A percentile compares a stretch with the other conserved stretches of the same genome.
These are phyloP conservation scores for Boletus reticulatus DNA, from an alignment of 768 basidiomycete genomes.

Conservation along the genomic window DNA sequence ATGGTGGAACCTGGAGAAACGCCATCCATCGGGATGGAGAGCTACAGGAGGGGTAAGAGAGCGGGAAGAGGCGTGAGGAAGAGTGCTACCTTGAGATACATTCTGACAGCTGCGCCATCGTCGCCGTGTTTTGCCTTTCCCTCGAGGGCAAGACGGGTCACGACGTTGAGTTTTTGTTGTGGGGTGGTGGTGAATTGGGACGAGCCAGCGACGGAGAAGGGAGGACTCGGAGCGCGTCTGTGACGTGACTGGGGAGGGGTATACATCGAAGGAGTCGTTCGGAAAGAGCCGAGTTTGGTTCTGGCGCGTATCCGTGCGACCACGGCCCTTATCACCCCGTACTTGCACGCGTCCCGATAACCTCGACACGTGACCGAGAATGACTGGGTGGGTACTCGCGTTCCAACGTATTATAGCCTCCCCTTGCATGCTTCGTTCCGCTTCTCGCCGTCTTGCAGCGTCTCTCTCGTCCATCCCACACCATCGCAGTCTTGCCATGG, in stretches of 20 bases:
- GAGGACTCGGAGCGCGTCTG: conserved; percentile 31
- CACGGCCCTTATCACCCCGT: too few species aligned
- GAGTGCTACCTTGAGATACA: conserved; percentile 69
- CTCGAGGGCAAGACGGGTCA: conserved; percentile 72
- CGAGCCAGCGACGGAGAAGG: conserved; percentile 34
- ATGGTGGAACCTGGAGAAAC: conserved; percentile 66
- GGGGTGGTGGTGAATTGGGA: conserved; percentile 45
- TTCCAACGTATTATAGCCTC: not conserved
- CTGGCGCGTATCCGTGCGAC: conserved; percentile 1
- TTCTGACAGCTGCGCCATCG: conserved; percentile 65
- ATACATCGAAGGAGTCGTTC: conserved; percentile 1
- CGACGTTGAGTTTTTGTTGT: conserved; percentile 58
- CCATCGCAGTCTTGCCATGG: conserved; percentile 24
- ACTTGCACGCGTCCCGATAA: too few species aligned
- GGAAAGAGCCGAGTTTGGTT: too few species aligned
- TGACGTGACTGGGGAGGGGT: conserved; percentile 25
- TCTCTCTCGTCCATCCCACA: not conserved
- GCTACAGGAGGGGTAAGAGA: conserved; percentile 35
- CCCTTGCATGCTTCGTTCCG: conserved; percentile 8
- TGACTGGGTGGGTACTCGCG: conserved; percentile 26
- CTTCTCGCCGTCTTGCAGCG: conserved; percentile 7
- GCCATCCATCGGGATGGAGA: conserved; percentile 65
- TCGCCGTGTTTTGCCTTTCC: conserved; percentile 65
- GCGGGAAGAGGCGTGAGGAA: not conserved
- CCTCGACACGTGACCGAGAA: conserved; percentile 16